Conservation (phyloP, 2,329 filamentous ascomycete genomes). For the Cercospora sp. region DNA sequence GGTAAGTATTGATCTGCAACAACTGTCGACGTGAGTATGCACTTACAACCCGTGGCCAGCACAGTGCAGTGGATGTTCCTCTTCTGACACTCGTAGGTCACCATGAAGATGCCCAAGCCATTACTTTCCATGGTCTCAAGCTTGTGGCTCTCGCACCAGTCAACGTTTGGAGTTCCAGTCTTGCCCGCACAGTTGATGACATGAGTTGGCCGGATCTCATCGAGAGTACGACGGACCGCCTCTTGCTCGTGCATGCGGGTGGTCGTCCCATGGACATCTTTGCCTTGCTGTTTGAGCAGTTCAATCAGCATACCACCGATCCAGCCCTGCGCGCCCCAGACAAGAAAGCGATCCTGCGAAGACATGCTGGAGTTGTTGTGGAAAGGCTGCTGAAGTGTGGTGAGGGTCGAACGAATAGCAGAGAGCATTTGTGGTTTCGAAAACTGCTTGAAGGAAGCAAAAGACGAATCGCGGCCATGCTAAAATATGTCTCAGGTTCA, state of each 20-base stretch:
- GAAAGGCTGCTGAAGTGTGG: neutral
- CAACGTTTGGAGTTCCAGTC: slow-evolving; percentile 67
- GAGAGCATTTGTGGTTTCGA: neutral
- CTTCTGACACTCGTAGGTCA: slow-evolving; percentile 62
- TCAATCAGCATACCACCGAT: slow-evolving; percentile 62
- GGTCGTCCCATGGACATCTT: slow-evolving; percentile 62
- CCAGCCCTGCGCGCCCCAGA: slow-evolving; percentile 67
- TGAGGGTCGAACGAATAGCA: slow-evolving; percentile 13
- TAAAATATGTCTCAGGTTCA: neutral
- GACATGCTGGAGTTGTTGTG: slow-evolving; percentile 13
- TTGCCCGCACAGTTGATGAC: slow-evolving; percentile 67
- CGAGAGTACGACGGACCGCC: slow-evolving; percentile 58
- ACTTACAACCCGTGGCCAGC: slow-evolving; percentile 64
- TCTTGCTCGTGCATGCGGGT: slow-evolving; percentile 66
- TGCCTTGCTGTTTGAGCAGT: slow-evolving; percentile 60
- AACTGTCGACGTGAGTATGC: neutral
- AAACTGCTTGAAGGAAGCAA: neutral
- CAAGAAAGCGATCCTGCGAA: slow-evolving; percentile 55
- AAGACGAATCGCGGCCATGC: neutral
- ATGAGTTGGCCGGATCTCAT: slow-evolving; percentile 63
- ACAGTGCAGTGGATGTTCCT: slow-evolving; percentile 64
- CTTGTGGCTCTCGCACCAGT: slow-evolving; percentile 71
- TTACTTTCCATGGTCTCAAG: slow-evolving; percentile 68
- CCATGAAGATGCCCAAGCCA: slow-evolving; percentile 64
- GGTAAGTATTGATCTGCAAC: neutral